Base-by-base conservation (phyloP, 1,284 basidiomycete species). In the Clitocybe nebularis region DNA sequence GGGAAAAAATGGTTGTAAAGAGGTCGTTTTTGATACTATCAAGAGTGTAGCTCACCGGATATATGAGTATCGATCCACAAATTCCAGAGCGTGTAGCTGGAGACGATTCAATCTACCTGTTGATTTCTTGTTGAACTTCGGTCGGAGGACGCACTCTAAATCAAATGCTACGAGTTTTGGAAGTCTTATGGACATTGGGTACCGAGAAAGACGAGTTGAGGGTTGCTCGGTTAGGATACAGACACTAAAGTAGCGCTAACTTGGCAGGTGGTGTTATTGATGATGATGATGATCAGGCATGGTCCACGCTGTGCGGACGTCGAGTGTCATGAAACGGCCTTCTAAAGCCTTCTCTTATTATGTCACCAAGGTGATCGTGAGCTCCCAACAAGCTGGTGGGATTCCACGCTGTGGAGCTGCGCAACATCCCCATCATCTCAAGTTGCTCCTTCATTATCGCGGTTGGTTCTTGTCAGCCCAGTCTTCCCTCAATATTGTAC, bases 11-110 rank as follows among this genome's bases (percentile, higher is more conserved):
- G 43, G 68, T 64, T 42, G 81, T 67, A 57, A 86, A 77, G n/a
- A 76, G 81, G 57, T 90, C 86, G 32, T 91, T 82, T 86, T 87
- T 92, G 5, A 92, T 68, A 46, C 84, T 77, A 89, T 89, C 93
- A 1, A 92, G 68, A 0, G 89, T 92, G 59, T 86, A 91, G 53
- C 58, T 9, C 51, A 72, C 77, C 72, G 43, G 68, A 64, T 42
- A 81, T 67, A 57, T 86, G 78, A n/a, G 77, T 81, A 57, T 90
- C 86, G 32, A 91, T 82, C 86, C 88, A 92, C 5, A 92, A 68
- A 46, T 84, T 77, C 89, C 89, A 93, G 1, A 92, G 68, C 0
- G 89, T 92, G 59, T 86, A 91, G 56, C 87, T 88, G 55, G 14
- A 7, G 20, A 37, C 20, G 5, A 35, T 23, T 48, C 29, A 48